Evolutionary conservation across 345 rosid species (phyloP).

Genomic region (Limnanthes douglasii): DNA sequence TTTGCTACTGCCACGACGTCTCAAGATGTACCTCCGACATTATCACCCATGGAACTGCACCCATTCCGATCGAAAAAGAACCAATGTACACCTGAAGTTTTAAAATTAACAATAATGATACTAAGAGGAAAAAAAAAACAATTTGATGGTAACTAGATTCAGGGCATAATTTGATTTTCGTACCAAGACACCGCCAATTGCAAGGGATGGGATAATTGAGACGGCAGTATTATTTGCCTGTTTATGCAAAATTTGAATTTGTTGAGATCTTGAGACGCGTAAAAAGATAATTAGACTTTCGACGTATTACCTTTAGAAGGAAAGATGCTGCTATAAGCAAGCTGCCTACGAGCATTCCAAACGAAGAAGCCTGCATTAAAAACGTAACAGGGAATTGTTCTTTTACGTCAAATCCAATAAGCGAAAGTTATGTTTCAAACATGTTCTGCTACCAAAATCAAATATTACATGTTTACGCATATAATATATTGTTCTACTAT

Average conservation of each 20-base stretch:
- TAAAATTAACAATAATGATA: neutral
- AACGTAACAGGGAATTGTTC: too few species aligned
- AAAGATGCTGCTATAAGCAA: constrained; percentile 23
- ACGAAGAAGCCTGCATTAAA: constrained; percentile 22
- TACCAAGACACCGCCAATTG: constrained; percentile 32
- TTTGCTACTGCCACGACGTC: too few species aligned
- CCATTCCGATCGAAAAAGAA: constrained; percentile 32
- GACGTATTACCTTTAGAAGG: constrained; percentile 17
- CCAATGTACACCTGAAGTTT: constrained; percentile 16
- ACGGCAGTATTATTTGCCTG: constrained; percentile 19
- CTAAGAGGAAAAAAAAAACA: neutral
- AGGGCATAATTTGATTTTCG: neutral
- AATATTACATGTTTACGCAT: too few species aligned
- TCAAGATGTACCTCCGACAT: constrained; percentile 23
- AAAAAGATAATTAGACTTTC: neutral
- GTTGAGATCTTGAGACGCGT: neutral
- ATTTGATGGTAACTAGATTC: too few species aligned
- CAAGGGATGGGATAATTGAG: constrained; percentile 17
- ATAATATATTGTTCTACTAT: too few species aligned
- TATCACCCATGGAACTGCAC: constrained; percentile 36
- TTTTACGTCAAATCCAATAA: too few species aligned
- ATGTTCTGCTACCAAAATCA: too few species aligned
- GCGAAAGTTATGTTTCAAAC: too few species aligned
- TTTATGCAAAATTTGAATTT: constrained; percentile 1
- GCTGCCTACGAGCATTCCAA: constrained; percentile 23